These are phyloP conservation scores for Myriosclerotinia curreyana DNA, from an alignment of 2,329 filamentous ascomycete species.

Conservation along the genomic window DNA sequence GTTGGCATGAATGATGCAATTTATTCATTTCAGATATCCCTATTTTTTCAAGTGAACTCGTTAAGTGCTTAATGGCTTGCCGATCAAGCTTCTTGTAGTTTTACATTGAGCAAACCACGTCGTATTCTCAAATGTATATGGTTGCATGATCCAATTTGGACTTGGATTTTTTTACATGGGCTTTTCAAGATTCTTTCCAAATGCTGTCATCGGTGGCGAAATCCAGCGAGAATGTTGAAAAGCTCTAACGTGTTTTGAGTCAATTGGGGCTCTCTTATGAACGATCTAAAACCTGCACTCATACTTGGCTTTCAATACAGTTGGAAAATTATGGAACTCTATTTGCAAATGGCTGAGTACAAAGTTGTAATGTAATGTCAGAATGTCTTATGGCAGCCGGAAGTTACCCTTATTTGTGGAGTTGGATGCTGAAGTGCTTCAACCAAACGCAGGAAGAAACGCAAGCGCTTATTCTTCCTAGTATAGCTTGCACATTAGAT, in stretches of 20 bases:
- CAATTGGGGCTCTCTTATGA: background rate
- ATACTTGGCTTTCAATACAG: background rate
- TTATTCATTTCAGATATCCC: background rate
- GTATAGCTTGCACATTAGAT: background rate
- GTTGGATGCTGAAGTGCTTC: background rate
- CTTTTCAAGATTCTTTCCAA: background rate
- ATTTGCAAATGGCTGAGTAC: background rate
- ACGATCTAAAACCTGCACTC: background rate
- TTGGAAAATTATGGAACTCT: background rate
- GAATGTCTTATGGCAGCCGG: background rate
- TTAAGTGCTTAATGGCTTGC: background rate
- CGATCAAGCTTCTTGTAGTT: background rate
- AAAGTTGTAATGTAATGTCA: constrained; percentile 4
- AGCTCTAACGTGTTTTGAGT: background rate
- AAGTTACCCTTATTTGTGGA: background rate
- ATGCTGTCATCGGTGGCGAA: background rate
- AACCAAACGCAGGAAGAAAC: background rate
- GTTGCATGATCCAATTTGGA: background rate
- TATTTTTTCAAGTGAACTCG: background rate
- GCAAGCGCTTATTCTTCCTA: background rate
- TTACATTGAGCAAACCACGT: background rate
- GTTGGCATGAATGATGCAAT: background rate
- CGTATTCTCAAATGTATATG: background rate
- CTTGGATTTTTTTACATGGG: background rate
- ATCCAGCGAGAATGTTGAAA: background rate